Base-by-base conservation (phyloP, 1,139 yeast species). In the Yamadazyma atlantica region DNA sequence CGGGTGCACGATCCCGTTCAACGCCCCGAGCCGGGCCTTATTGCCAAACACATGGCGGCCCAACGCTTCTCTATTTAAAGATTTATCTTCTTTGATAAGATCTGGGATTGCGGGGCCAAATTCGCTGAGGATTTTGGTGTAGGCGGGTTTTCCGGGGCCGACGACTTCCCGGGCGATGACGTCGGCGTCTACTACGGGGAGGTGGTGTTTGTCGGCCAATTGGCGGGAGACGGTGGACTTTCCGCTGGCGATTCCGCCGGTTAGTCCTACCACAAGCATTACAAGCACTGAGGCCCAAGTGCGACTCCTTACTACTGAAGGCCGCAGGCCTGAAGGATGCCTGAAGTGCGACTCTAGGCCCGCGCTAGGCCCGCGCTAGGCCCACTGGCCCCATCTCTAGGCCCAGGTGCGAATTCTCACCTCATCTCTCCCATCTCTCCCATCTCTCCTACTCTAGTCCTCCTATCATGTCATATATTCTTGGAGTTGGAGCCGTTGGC, bases 171-270 rank as follows among this genome's bases (percentile, higher is more conserved):
- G 74, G 0, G 98, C 97, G 33, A 94, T 82, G 36, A 77, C 57
- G 57, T 94, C 99, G 1, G 98, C 97, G 63, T 94, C 98, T 2
- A 94, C 71, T 2, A 94, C 62, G 0, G 84, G 73, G 14, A 86
- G 54, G 48, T 83, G 73, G 17, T 77, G 64, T 11, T n/a, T n/a
- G n/a, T 78, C 75, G 6, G 59, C 46, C 9, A 92, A 64, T 21
- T 74, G 60, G 13, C 64, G 58, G 0, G 97, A 87, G 0, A 88
- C 97, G 0, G 97, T 90, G 11, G 96, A 85, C 57, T 94, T 94
- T 1, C 99, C 99, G 4, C 94, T 77, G 8, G 97, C 96, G 37
- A 92, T 92, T 1, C 97, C 97, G 1, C 99, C 99, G 0, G 98
- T 92, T 18, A 92, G 73, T 1, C 99, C 99, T 8, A 94, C 76